Evolutionary conservation across 345 rosid species (phyloP), one percentile per base, ranked within the genome.

Genomic region (Pistacia atlantica): DNA sequence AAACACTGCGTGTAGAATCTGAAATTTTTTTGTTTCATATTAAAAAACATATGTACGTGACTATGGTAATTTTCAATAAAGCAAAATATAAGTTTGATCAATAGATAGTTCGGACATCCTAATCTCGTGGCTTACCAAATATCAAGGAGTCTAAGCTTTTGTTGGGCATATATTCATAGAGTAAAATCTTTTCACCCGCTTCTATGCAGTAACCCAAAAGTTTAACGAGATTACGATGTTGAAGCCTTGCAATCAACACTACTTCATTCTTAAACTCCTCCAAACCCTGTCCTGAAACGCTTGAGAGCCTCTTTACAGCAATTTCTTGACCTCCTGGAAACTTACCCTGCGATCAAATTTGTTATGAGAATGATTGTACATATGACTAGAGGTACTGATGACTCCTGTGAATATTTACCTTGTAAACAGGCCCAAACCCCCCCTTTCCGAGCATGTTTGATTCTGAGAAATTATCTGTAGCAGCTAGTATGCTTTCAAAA

Each of bases 401-500:
- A 54, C 9, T 11, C 17, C 42, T 17, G 57, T 3, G 56, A 63
- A 18, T 8, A 46, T 42, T 63, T 60, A 85, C 91, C 91, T 84
- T 90, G 76, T 86, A 90, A 56, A 90, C 93, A 5, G 90, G 89
- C n/a, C 93, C 91, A 59, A 90, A 90, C 0, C 93, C 91, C 0
- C 93, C 91, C 71, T 74, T 83, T 8, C 91, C 93, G 4, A 90
- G 89, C 79, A 78, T 85, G 78, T 88, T 90, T 42, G 72, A 73
- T 11, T 80, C 81, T 0, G 88, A 84, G 69, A 90, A 90, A 72
- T 80, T 79, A 65, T 85, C 82, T 1, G 93, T 86, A 20, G 90
- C 89, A 60, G 73, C 83, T 73, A 85, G 6, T 66, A 90, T 85
- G 71, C 67, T 63, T 18, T 84, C 85, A 31, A 88, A 72, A 35